phyloP scores from a whole-genome alignment of 2,329 filamentous ascomycete species.

The Epichloe uncinata region DNA sequence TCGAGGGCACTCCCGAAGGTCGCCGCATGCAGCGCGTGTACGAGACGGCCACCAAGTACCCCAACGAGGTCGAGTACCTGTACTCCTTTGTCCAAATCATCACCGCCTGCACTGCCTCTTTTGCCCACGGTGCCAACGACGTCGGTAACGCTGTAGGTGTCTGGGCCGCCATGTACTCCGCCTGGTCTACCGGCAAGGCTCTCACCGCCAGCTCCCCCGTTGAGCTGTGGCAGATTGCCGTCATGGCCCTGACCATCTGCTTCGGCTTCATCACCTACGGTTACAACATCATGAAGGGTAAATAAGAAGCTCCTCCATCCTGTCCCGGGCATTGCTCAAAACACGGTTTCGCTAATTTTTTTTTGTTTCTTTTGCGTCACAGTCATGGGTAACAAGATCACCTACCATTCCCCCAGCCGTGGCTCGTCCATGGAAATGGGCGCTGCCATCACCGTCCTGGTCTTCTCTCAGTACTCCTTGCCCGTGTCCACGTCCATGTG shows the following conservation, averaged over 20 bases:
- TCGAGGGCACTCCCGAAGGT: constrained; percentile 11
- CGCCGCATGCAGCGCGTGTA: constrained; percentile 40
- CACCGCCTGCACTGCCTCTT: constrained; percentile 59
- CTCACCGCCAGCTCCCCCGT: constrained; percentile 51
- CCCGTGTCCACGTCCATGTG: constrained; percentile 70
- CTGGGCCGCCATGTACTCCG: constrained; percentile 55
- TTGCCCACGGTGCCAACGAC: constrained; percentile 67
- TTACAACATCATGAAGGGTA: constrained; percentile 75
- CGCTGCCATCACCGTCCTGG: constrained; percentile 60
- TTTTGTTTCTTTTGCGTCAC: neutral
- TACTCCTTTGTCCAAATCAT: constrained; percentile 55
- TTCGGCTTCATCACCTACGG: constrained; percentile 61
- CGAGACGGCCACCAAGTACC: constrained; percentile 47
- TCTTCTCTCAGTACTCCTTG: constrained; percentile 63
- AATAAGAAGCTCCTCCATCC: constrained; percentile 23
- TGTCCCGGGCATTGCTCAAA: neutral
- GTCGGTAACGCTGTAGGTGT: constrained; percentile 58
- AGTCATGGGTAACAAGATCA: constrained; percentile 75
- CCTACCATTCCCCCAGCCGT: constrained; percentile 47
- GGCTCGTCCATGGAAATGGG: constrained; percentile 68
- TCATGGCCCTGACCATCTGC: constrained; percentile 50
- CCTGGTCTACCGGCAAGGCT: constrained; percentile 51
- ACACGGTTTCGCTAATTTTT: neutral
- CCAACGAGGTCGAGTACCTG: constrained; percentile 56
- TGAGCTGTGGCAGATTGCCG: constrained; percentile 63